Conservation (phyloP, 1,139 yeast genomes). For the Yamadazyma triangularis region DNA sequence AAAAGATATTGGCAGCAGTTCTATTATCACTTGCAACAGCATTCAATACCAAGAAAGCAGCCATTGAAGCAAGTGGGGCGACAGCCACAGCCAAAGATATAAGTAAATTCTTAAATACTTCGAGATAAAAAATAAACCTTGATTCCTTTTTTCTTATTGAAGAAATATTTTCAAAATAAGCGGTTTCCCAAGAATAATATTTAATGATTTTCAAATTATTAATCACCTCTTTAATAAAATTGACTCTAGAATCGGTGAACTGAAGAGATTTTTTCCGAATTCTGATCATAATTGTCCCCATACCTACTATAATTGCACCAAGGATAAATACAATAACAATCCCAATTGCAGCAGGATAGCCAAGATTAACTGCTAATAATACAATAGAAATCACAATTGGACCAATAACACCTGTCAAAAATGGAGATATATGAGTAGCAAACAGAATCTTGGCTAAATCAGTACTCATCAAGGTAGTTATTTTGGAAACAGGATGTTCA, state of each 20-base stretch:
- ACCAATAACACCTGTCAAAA: slow-evolving; percentile 23
- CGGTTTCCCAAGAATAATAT: slow-evolving; percentile 63
- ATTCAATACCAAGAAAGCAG: slow-evolving; percentile 68
- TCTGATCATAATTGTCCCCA: slow-evolving; percentile 22
- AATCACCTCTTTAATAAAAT: slow-evolving; percentile 31
- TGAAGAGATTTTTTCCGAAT: slow-evolving; percentile 24
- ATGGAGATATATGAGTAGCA: slow-evolving; percentile 31
- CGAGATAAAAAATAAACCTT: slow-evolving; percentile 45
- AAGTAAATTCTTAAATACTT: slow-evolving; percentile 52
- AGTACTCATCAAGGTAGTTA: slow-evolving; percentile 50
- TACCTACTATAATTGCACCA: slow-evolving; percentile 18
- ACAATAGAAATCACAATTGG: slow-evolving; percentile 29
- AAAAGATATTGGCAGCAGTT: slow-evolving; percentile 69
- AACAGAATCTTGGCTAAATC: slow-evolving; percentile 35
- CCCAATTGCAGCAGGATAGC: slow-evolving; percentile 34
- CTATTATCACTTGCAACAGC: slow-evolving; percentile 40
- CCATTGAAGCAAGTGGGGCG: slow-evolving; percentile 65
- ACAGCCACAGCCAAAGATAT: slow-evolving; percentile 56
- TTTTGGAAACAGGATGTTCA: slow-evolving; percentile 58
- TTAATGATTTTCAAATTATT: slow-evolving; percentile 33
- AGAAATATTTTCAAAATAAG: slow-evolving; percentile 46
- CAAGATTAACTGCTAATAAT: slow-evolving; percentile 30
- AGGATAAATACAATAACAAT: slow-evolving; percentile 26
- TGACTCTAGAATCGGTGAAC: slow-evolving; percentile 30
- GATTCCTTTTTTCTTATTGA: slow-evolving; percentile 47